Conservation (phyloP, 2,329 filamentous ascomycete species). For the Colletotrichum coccodes region DNA sequence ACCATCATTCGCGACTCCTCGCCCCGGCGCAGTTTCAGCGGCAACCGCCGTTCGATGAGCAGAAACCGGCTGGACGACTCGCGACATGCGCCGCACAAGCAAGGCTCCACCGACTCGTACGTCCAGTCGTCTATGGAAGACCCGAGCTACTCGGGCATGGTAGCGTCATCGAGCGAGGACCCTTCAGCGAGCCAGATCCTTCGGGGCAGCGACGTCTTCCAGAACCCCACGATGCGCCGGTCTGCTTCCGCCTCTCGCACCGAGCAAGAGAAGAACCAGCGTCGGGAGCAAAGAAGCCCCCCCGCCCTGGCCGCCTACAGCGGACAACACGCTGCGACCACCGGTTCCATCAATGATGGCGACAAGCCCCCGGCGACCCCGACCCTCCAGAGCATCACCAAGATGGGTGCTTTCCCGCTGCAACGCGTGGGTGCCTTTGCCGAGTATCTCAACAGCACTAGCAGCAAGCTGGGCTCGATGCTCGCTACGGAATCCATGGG, state of each 20-base stretch:
- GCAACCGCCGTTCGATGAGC: conserved; percentile 62
- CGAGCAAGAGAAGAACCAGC: conserved; percentile 31
- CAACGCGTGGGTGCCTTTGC: conserved; percentile 87
- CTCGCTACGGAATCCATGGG: conserved; percentile 93
- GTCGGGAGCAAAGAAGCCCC: conserved; percentile 14
- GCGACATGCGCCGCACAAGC: conserved; percentile 57
- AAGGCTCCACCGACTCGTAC: conserved; percentile 79
- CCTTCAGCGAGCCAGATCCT: conserved; percentile 93
- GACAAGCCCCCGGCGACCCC: conserved; percentile 44
- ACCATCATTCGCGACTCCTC: conserved; percentile 52
- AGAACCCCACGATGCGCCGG: conserved; percentile 75
- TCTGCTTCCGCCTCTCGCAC: conserved; percentile 50
- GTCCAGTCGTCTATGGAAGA: conserved; percentile 77
- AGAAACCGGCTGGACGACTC: conserved; percentile 59
- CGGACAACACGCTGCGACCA: conserved; percentile 49
- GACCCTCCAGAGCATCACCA: conserved; percentile 63
- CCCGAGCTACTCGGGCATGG: conserved; percentile 76
- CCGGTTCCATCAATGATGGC: conserved; percentile 47
- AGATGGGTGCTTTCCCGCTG: conserved; percentile 79
- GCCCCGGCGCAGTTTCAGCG: conserved; percentile 72
- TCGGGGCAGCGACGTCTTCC: conserved; percentile 87
- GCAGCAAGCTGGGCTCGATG: conserved; percentile 83
- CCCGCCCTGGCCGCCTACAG: conserved; percentile 24
- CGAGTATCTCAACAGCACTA: conserved; percentile 81
- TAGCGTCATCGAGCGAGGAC: conserved; percentile 77